phyloP scores from a whole-genome alignment of 768 basidiomycete genomes.

The Trametes gibbosa region DNA sequence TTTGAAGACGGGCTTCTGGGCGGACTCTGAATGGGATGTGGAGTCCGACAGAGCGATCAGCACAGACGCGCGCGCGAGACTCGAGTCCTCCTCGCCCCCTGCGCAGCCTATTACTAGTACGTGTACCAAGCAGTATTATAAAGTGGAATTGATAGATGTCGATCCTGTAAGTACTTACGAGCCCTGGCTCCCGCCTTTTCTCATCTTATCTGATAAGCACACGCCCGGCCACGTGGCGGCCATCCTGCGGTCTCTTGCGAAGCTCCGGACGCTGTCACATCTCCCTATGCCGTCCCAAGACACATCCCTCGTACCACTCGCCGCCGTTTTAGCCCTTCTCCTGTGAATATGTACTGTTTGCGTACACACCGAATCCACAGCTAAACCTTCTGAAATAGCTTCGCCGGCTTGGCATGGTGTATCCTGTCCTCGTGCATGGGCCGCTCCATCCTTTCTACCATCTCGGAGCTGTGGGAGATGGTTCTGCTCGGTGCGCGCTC shows the following conservation, averaged over 20 bases:
- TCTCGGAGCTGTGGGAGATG: conserved; percentile 50
- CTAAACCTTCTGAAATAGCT: conserved; percentile 29
- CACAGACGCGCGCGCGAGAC: not conserved
- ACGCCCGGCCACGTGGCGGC: conserved; percentile 8
- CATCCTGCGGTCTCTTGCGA: not conserved
- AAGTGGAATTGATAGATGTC: too few relatives aligned
- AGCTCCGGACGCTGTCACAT: not conserved
- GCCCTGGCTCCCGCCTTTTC: conserved; percentile 6
- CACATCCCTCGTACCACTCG: conserved; percentile 31
- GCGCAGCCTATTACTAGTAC: too few relatives aligned
- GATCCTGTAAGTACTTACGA: too few relatives aligned
- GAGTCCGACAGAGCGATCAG: conserved; percentile 1
- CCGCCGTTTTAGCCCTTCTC: conserved; percentile 47
- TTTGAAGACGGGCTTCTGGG: not conserved
- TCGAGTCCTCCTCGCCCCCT: not conserved
- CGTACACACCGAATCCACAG: too few relatives aligned
- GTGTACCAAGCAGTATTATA: too few relatives aligned
- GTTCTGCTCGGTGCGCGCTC: conserved; percentile 39
- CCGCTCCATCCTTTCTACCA: conserved; percentile 40
- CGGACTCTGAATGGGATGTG: conserved; percentile 6
- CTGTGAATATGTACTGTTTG: conserved; percentile 36
- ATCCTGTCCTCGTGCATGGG: conserved; percentile 68
- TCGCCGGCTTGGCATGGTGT: conserved; percentile 59
- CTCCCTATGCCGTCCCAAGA: conserved; percentile 15
- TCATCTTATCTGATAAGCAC: conserved; percentile 20